A percentile compares a stretch with the other conserved stretches of the same genome.
phyloP scores from a whole-genome alignment of 1,139 yeast species.

The Suhomyces maxii region DNA sequence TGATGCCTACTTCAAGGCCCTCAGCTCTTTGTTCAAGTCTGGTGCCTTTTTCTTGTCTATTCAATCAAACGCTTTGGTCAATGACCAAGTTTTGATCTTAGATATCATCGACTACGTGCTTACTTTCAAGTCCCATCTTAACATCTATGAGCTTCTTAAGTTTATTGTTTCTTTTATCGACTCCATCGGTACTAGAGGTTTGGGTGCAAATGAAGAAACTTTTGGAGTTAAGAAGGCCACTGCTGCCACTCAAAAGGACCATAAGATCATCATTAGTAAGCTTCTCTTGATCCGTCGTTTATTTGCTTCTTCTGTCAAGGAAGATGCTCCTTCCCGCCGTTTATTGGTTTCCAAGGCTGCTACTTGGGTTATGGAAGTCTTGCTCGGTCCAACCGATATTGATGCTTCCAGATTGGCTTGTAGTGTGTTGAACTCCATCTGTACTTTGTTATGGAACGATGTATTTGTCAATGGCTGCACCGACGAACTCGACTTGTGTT shows the following conservation, averaged over 20 bases:
- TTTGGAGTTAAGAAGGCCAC: conserved; percentile 24
- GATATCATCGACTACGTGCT: conserved; percentile 59
- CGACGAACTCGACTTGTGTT: conserved; percentile 36
- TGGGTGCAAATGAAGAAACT: conserved; percentile 44
- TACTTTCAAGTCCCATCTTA: conserved; percentile 40
- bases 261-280: conserved; percentile 56
- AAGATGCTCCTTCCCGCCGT: conserved; percentile 37
- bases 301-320: conserved; percentile 48
- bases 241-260: conserved; percentile 41
- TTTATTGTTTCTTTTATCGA: conserved; percentile 47
- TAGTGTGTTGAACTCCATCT: conserved; percentile 53
- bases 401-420: conserved; percentile 65
- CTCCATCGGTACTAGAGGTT: conserved; percentile 55
- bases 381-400: conserved; percentile 52
- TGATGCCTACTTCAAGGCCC: conserved; percentile 34
- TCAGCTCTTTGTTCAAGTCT: conserved; percentile 36
- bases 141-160: conserved; percentile 38
- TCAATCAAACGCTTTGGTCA: conserved; percentile 47
- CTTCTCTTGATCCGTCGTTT: conserved; percentile 60
- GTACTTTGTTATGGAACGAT: conserved; percentile 39
- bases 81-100: conserved; percentile 60
- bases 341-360: conserved; percentile 52
- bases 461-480: conserved; percentile 23
- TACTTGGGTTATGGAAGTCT: conserved; percentile 64
- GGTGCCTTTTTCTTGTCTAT: conserved; percentile 50